Percentiles rank a stretch among this genome's conserved stretches.
These are phyloP conservation scores for Hypoxylon sp. DNA, from an alignment of 2,329 filamentous ascomycete genomes.

Conservation along the genomic window DNA sequence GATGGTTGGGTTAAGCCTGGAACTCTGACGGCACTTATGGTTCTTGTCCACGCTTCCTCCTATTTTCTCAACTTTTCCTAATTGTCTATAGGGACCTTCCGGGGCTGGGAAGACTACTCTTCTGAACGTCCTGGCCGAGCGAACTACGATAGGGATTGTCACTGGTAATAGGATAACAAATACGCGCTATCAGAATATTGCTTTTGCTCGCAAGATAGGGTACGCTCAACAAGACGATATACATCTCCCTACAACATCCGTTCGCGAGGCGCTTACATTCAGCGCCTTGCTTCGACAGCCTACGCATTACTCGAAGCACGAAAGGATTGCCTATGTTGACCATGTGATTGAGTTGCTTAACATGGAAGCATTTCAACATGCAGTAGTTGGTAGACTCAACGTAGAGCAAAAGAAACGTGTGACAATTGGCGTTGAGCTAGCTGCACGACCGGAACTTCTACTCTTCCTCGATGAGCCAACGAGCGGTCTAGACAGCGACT, in stretches of 20 bases:
- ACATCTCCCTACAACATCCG: conserved; percentile 84
- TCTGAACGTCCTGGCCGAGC: conserved; percentile 85
- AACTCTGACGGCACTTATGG: conserved; percentile 87
- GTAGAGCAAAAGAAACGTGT: conserved; percentile 78
- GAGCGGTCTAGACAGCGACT: conserved; percentile 89
- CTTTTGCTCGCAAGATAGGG: conserved; percentile 77
- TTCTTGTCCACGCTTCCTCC: too few species aligned
- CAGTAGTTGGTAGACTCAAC: conserved; percentile 85
- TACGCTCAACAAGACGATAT: conserved; percentile 94
- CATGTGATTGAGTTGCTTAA: conserved; percentile 81
- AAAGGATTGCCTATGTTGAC: conserved; percentile 87
- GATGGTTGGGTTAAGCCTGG: conserved; percentile 87
- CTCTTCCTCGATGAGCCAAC: conserved; percentile 90
- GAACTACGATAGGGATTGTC: conserved; percentile 87
- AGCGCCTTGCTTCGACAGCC: conserved; percentile 88
- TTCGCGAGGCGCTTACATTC: conserved; percentile 87
- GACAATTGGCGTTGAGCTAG: conserved; percentile 93
- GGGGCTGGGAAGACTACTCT: conserved; percentile 93
- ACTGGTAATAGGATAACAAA: background rate
- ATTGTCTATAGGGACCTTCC: conserved; percentile 71
- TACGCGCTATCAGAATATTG: background rate
- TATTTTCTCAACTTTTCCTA: background rate
- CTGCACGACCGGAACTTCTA: conserved; percentile 86
- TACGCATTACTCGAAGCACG: conserved; percentile 72
- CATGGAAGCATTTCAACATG: conserved; percentile 88